Evolutionary conservation across 1,284 basidiomycete genomes (phyloP).

Genomic region (Malassezia yamatoensis): DNA sequence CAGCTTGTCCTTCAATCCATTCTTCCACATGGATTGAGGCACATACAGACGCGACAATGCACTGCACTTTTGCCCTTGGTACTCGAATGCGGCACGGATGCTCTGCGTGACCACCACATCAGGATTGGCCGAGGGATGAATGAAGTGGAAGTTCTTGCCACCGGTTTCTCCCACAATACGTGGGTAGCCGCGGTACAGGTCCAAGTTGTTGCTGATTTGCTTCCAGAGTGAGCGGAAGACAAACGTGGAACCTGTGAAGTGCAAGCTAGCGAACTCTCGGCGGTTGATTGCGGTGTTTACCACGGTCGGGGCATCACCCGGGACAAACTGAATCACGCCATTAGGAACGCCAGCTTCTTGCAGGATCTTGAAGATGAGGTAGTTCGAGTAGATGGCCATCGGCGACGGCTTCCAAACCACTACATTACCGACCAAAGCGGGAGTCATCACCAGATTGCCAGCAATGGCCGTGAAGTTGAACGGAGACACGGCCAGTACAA

Average conservation of each 20-base stretch:
- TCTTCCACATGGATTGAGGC: constrained; percentile 71
- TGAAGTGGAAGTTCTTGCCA: constrained; percentile 95
- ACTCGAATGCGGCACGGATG: constrained; percentile 86
- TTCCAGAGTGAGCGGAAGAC: constrained; percentile 87
- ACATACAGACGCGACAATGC: constrained; percentile 87
- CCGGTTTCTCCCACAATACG: constrained; percentile 85
- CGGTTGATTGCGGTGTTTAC: constrained; percentile 54
- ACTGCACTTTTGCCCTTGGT: constrained; percentile 97
- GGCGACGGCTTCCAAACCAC: constrained; percentile 97
- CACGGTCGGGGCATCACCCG: constrained; percentile 50
- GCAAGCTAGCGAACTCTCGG: constrained; percentile 72
- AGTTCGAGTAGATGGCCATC: constrained; percentile 87
- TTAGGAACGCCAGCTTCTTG: constrained; percentile 86
- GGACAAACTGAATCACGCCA: constrained; percentile 93
- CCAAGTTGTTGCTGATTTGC: constrained; percentile 69
- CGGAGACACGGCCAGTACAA: constrained; percentile 90
- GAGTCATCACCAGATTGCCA: constrained; percentile 53
- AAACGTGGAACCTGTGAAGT: constrained; percentile 93
- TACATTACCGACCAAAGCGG: constrained; percentile 88
- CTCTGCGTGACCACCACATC: constrained; percentile 78
- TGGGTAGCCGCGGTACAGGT: constrained; percentile 69
- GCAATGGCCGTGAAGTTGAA: constrained; percentile 68
- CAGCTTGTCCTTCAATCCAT: constrained; percentile 73
- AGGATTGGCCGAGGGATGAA: constrained; percentile 78
- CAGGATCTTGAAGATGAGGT: constrained; percentile 81